Conservation (phyloP, 179 eudicot genomes). For the Beta corolliflora region DNA sequence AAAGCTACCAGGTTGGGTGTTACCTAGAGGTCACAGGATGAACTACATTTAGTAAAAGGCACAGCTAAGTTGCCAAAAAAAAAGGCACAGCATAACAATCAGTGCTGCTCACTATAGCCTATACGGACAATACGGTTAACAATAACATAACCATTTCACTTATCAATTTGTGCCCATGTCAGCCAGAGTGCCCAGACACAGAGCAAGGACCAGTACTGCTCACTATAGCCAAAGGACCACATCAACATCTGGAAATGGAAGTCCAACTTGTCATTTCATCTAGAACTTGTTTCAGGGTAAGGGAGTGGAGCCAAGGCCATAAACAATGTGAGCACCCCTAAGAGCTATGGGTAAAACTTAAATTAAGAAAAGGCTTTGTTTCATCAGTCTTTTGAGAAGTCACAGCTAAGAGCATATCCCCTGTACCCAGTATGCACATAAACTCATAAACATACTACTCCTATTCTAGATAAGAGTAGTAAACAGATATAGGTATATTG, state of each 20-base stretch:
- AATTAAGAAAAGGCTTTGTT: neutral
- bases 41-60: neutral
- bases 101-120: neutral
- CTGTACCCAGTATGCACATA: neutral
- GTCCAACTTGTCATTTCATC: neutral
- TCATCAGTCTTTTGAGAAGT: neutral
- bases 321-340: neutral
- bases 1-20: slow-evolving; percentile 36
- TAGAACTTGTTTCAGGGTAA: neutral
- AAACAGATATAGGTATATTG: neutral
- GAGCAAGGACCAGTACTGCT: neutral
- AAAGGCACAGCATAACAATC: neutral
- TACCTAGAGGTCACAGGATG: slow-evolving; percentile 15
- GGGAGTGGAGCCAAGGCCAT: neutral
- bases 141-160: neutral
- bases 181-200: neutral
- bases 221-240: neutral
- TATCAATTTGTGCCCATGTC: neutral
- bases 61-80: neutral
- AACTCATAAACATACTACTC: neutral
- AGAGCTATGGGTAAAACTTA: neutral
- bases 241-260: neutral
- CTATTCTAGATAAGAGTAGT: neutral
- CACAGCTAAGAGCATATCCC: neutral
- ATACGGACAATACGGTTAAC: neutral